Evolutionary conservation across 108 stramenopile species (phyloP), one percentile per base, ranked within the genome.

Genomic region (Skeletonema menzelii): DNA sequence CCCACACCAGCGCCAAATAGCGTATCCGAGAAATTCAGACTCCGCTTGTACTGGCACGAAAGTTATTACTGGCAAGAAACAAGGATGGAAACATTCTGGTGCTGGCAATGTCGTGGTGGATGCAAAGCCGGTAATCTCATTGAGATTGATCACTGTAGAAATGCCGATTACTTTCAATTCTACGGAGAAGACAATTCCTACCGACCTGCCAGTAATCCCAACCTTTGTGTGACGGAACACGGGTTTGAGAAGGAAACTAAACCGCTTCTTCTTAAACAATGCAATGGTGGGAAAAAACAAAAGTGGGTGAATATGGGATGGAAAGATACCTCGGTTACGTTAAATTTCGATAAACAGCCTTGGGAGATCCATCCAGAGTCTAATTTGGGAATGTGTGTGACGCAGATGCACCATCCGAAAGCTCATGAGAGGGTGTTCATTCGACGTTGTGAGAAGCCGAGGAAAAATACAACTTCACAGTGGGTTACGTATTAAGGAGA

Each of bases 21-120:
- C 60, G 34, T 75, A 75, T 22, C 31, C 5, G 49, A 22, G 20
- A 15, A 5, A n/a, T 84, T 87, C 60, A 22, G 32, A 7, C 37
- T 87, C 14, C 82, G 80, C 31, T 11, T 87, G 24, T 85, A 85
- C 26, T 87, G 86, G 86, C 22, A 85, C 28, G 38, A 70, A 10
- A 70, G 72, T 2, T 87, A 87, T 66, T 74, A 56, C 35, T 87
- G 86, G 86, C 86, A 87, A 82, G 84, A 87, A 22, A 75, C 76
- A 47, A 62, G 56, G 10, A 58, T 65, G 31, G 84, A 87, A 56
- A 84, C 79, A 6, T 68, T 60, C 35, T 87, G 84, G 84, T 87
- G 84, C 47, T 69, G 85, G 79, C 40, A 59, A 8, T 85, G 84
- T 44, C n/a, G 61, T 13, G 22, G 31, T 22, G 31, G 47, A 11